A percentile compares a stretch with the other conserved stretches of the same genome.
Evolutionary conservation across 2,329 filamentous ascomycete genomes (phyloP).

Genomic region (Trichoderma sp.): DNA sequence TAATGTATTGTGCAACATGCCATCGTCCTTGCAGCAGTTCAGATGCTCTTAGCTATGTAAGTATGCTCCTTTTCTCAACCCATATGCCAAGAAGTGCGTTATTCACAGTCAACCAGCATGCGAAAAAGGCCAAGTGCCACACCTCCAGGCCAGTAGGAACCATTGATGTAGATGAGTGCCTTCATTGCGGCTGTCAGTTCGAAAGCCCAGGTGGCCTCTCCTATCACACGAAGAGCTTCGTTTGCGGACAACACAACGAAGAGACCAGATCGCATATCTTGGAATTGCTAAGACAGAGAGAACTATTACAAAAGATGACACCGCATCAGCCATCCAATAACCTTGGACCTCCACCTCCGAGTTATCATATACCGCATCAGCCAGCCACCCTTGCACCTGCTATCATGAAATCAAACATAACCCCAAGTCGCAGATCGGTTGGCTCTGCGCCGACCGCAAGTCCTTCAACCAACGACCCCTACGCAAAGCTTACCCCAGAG

Average conservation of each 20-base stretch:
- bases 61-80: not conserved
- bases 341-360: not conserved
- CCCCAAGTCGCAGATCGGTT: not conserved
- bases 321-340: not conserved
- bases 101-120: constrained; percentile 5
- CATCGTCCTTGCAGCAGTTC: constrained; percentile 36
- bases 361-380: not conserved
- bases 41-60: constrained; percentile 34
- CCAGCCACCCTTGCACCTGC: not conserved
- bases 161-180: constrained; percentile 39
- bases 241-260: constrained; percentile 45
- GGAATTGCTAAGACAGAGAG: not conserved
- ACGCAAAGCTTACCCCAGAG: constrained; percentile 42
- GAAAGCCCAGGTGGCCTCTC: constrained; percentile 39
- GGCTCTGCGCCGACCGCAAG: not conserved
- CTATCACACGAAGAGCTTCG: constrained; percentile 45
- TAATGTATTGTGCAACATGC: constrained; percentile 33
- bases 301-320: not conserved
- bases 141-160: too few species aligned
- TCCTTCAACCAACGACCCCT: constrained; percentile 39
- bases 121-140: constrained; percentile 15
- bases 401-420: not conserved
- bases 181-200: constrained; percentile 47
- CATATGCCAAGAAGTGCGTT: not conserved
- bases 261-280: constrained; percentile 9